These are phyloP conservation scores for Usnea hakonensis DNA, from an alignment of 495 filamentous ascomycete genomes.

Conservation along the genomic window DNA sequence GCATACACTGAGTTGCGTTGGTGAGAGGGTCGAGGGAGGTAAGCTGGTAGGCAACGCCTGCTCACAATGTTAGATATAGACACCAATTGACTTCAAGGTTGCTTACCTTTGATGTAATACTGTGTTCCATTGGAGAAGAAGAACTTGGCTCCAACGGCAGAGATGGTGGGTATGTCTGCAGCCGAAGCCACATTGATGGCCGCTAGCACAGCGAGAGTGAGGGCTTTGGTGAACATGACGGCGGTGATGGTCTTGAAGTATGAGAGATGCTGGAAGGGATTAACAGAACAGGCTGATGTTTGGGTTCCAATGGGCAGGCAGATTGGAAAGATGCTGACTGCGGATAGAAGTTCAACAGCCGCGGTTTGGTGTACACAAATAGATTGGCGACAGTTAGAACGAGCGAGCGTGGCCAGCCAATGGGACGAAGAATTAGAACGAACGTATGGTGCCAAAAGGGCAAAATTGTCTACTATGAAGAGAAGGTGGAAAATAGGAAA, in stretches of 20 bases:
- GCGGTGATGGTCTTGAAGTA: neutral
- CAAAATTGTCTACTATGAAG: neutral
- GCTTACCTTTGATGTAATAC: conserved; percentile 72
- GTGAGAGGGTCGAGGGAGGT: conserved; percentile 65
- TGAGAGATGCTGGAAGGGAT: neutral
- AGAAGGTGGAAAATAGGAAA: neutral
- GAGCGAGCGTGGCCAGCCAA: conserved; percentile 1
- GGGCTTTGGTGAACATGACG: conserved; percentile 13
- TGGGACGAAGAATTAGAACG: neutral
- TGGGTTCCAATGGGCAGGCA: neutral
- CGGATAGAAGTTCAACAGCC: neutral
- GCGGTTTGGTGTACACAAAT: neutral
- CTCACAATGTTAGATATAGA: conserved; percentile 15
- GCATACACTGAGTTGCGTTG: conserved; percentile 66
- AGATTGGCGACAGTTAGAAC: neutral
- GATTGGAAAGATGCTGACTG: neutral
- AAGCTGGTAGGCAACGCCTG: conserved; percentile 67
- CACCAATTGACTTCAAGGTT: neutral
- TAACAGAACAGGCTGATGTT: neutral
- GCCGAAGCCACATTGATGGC: conserved; percentile 4
- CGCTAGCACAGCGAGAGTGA: conserved; percentile 10
- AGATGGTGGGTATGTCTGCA: conserved; percentile 46
- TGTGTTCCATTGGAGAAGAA: conserved; percentile 69
- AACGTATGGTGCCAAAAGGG: neutral
- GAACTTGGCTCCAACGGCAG: conserved; percentile 73